phyloP scores from a whole-genome alignment of 176 grass and related monocot species.

The Tuctoria greenei region DNA sequence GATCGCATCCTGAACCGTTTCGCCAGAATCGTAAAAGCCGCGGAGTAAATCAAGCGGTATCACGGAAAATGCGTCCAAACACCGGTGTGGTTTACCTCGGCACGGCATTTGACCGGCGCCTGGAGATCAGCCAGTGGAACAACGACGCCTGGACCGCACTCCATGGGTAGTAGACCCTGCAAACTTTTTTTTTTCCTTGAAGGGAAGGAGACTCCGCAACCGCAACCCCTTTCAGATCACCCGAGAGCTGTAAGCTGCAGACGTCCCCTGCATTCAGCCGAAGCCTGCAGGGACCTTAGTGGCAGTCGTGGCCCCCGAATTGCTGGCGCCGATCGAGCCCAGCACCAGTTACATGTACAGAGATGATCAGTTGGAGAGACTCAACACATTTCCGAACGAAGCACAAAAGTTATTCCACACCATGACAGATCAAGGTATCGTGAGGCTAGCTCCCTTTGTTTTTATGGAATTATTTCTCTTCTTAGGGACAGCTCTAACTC shows the following conservation, averaged over 20 bases:
- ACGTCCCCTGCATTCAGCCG: conserved; percentile 38
- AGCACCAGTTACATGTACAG: conserved; percentile 30
- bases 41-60: background rate
- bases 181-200: background rate
- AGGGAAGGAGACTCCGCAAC: conserved; percentile 1
- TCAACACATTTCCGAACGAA: conserved; percentile 25
- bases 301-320: background rate
- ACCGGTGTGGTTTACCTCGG: conserved; percentile 31
- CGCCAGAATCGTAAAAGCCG: background rate
- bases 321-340: conserved; percentile 14
- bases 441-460: conserved; percentile 40
- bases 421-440: background rate
- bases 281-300: background rate
- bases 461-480: conserved; percentile 41
- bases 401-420: conserved; percentile 26
- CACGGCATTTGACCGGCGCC: conserved; percentile 16
- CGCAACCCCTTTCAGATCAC: conserved; percentile 31
- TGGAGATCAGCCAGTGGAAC: background rate
- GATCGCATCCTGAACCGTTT: conserved; percentile 11
- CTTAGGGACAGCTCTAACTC: conserved; percentile 52
- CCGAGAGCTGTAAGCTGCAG: conserved; percentile 24
- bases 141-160: conserved; percentile 8
- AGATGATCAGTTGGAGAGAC: conserved; percentile 17
- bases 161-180: conserved; percentile 23
- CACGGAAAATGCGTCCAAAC: background rate